Base-by-base conservation (phyloP, 495 filamentous ascomycete species). In the Penicillium maclennaniae region DNA sequence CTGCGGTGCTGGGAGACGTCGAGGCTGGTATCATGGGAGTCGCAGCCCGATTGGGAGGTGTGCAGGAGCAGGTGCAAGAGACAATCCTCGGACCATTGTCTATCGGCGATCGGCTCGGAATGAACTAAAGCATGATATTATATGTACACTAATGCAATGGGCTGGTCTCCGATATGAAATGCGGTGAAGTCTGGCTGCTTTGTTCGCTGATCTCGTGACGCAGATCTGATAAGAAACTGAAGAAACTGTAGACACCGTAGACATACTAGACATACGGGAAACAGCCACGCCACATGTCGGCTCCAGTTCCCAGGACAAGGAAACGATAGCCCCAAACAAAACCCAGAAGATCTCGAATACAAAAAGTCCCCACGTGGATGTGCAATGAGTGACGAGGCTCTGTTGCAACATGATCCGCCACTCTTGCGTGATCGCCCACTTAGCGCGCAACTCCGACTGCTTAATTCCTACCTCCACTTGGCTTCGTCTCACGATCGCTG, bases 11-110 rank as follows among this genome's bases (percentile, higher is more conserved):
- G 48, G 75, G 80, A 49, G 88, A 90, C 56, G 89, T 95, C 54
- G 89, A 93, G 72, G 77, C 82, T 51, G 83, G 87, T 26, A 89
- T 95, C 51, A 66, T 91, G 45, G 81, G 85, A 43, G 87, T 92
- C 41, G 89, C 89, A 6, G 77, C 78, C 47, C 83, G 85, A 45
- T 79, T 92, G 39, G 87, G 86, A 2, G 69, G 70, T 48, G 81
- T 80, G 7, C 81, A 85, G 61, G 89, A 92, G 69, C 80, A 82
- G 45, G 79, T 88, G 38, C 87, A 87, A 49, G 83, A 83, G 56
- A 66, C 87, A 15, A 81, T 85, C 51, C 65, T 87, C 16, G 85
- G 83, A 5, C 79, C 72, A 10, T 60, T 70, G 37, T 61, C 61
- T 7, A 45, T 59, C 4, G 63, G 65, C 7, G 65, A 71, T 49